Evolutionary conservation across 805 yeast species (phyloP).

Genomic region (Ogataea pini): DNA sequence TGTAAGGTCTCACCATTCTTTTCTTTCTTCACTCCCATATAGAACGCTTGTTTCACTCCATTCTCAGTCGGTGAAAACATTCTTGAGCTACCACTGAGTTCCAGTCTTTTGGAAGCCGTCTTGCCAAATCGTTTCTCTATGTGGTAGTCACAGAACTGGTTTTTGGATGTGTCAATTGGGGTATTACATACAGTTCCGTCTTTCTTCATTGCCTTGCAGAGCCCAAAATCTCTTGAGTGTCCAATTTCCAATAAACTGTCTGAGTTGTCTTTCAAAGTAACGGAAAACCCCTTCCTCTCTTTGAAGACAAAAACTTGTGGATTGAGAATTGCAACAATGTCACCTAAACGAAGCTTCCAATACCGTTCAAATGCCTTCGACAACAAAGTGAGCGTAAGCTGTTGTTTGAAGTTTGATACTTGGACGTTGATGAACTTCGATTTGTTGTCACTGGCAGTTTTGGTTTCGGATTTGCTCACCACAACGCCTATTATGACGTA

Average conservation of each 20-base stretch:
- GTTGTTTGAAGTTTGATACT: conserved; percentile 66
- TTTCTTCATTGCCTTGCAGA: conserved; percentile 53
- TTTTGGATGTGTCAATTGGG: conserved; percentile 56
- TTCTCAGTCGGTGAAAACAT: conserved; percentile 55
- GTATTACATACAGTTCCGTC: conserved; percentile 56
- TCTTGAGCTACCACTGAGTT: conserved; percentile 62
- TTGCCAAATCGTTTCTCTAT: conserved; percentile 55
- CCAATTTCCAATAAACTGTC: conserved; percentile 74
- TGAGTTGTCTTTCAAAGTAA: conserved; percentile 52
- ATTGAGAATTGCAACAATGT: conserved; percentile 70
- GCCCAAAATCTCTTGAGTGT: conserved; percentile 61
- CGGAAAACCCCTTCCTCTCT: conserved; percentile 45
- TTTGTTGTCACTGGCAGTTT: conserved; percentile 40
- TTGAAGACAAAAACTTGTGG: conserved; percentile 55
- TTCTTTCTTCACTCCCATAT: conserved; percentile 30
- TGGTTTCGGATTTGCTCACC: conserved; percentile 54
- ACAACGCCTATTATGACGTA: conserved; percentile 82
- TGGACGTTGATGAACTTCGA: conserved; percentile 60
- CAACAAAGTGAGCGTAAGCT: conserved; percentile 61
- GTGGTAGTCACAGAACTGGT: conserved; percentile 72
- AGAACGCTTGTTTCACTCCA: conserved; percentile 45
- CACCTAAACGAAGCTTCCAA: conserved; percentile 76
- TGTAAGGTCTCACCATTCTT: conserved; percentile 29
- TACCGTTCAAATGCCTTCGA: conserved; percentile 67
- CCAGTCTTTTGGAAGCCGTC: conserved; percentile 67